These are phyloP conservation scores for Alternaria arbusti DNA, from an alignment of 2,329 filamentous ascomycete species.

Conservation along the genomic window DNA sequence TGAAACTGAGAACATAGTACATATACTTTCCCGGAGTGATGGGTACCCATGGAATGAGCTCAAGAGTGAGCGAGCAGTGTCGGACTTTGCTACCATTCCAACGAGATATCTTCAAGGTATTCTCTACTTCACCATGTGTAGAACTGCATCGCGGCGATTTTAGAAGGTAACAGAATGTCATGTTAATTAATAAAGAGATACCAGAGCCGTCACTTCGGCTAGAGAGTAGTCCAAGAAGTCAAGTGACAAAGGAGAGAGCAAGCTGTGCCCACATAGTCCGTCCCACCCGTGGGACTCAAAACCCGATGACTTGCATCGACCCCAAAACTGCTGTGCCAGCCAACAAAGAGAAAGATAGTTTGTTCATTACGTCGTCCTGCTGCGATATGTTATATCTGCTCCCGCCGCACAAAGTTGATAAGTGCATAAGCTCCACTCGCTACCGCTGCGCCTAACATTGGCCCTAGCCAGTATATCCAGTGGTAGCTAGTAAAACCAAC, in stretches of 20 bases:
- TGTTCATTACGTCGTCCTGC: slow-evolving; percentile 7
- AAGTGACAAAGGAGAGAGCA: not conserved
- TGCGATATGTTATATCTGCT: not conserved
- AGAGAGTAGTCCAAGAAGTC: not conserved
- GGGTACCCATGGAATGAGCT: not conserved
- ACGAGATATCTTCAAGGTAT: not conserved
- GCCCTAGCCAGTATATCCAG: slow-evolving; percentile 52
- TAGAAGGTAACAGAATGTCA: not conserved
- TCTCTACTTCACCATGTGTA: not conserved
- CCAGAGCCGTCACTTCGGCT: not conserved
- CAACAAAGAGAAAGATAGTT: not conserved
- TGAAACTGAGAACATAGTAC: not conserved
- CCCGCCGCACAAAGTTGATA: slow-evolving; percentile 36
- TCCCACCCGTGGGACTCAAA: not conserved
- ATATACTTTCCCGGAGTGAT: not conserved
- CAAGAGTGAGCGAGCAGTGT: not conserved
- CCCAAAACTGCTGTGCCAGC: not conserved
- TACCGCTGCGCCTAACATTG: slow-evolving; percentile 49
- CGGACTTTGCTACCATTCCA: not conserved
- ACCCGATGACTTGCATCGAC: not conserved
- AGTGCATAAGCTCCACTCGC: slow-evolving; percentile 57
- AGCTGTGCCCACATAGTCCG: not conserved
- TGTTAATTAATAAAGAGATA: not conserved
- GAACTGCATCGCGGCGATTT: not conserved
- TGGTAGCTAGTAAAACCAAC: slow-evolving; percentile 49